phyloP scores from a whole-genome alignment of 176 grass and related monocot genomes.

The Phoenix roebelenii region DNA sequence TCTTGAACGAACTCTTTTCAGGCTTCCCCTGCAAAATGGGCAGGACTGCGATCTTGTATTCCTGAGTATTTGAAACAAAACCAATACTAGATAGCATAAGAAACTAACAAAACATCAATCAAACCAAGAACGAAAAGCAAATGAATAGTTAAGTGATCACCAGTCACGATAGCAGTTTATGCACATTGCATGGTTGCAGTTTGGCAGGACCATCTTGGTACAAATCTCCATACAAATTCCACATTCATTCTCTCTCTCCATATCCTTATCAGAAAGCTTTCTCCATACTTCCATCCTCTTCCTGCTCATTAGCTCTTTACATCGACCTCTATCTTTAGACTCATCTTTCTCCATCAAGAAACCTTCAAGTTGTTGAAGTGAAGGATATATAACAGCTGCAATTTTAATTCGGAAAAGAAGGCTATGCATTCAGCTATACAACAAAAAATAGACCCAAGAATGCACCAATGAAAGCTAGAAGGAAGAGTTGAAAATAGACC shows the following conservation, averaged over 20 bases:
- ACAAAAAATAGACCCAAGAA: too few relatives aligned
- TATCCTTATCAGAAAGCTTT: slow-evolving; percentile 44
- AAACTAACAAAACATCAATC: too few relatives aligned
- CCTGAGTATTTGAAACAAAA: slow-evolving; percentile 25
- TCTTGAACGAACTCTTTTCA: slow-evolving; percentile 50
- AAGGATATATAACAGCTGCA: slow-evolving; percentile 92
- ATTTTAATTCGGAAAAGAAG: slow-evolving; percentile 15
- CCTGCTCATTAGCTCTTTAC: slow-evolving; percentile 44
- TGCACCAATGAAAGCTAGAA: too few relatives aligned
- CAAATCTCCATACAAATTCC: slow-evolving; percentile 92
- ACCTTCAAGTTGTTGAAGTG: slow-evolving; percentile 86
- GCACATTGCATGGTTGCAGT: slow-evolving; percentile 94
- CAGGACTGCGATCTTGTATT: slow-evolving; percentile 67
- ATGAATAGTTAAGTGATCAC: slow-evolving; percentile 22
- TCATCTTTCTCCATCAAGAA: slow-evolving; percentile 54
- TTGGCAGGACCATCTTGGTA: slow-evolving; percentile 92
- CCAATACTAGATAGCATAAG: too few relatives aligned
- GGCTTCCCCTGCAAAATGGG: slow-evolving; percentile 66
- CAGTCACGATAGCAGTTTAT: slow-evolving; percentile 94
- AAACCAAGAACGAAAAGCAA: too few relatives aligned
- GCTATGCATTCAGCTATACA: not conserved
- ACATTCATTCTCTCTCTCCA: slow-evolving; percentile 82
- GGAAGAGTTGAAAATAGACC: slow-evolving; percentile 19
- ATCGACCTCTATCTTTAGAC: slow-evolving; percentile 54
- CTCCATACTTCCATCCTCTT: slow-evolving; percentile 42